Percentiles rank a stretch among this genome's conserved stretches.
These are phyloP conservation scores for Ustilago curta DNA, from an alignment of 1,284 basidiomycete genomes.

Conservation along the genomic window DNA sequence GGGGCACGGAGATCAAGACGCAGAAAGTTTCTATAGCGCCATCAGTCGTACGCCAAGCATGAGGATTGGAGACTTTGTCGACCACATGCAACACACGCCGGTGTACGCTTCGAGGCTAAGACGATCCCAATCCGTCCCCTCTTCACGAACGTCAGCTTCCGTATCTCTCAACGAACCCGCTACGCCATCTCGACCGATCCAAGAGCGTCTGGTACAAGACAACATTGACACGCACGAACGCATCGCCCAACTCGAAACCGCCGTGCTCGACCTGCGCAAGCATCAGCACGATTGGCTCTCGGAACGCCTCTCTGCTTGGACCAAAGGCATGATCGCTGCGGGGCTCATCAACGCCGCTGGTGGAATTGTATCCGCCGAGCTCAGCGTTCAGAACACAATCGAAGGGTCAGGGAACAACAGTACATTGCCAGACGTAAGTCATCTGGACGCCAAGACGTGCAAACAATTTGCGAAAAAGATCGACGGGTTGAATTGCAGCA, in stretches of 20 bases:
- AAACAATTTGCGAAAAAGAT: background rate
- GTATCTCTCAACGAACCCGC: background rate
- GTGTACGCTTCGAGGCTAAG: background rate
- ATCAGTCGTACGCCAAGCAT: constrained; percentile 7
- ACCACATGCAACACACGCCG: background rate
- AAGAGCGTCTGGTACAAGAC: background rate
- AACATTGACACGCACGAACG: constrained; percentile 3
- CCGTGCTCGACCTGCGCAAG: constrained; percentile 9
- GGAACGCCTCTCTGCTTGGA: background rate
- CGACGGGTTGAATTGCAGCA: constrained; percentile 3
- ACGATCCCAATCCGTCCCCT: background rate
- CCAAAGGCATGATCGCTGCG: constrained; percentile 10
- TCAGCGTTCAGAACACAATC: constrained; percentile 15
- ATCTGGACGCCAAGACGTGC: constrained; percentile 10
- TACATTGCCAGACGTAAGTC: constrained; percentile 8
- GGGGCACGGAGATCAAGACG: background rate
- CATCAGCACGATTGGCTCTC: constrained; percentile 12
- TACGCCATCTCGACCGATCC: background rate
- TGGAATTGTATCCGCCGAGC: constrained; percentile 1
- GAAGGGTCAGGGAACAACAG: background rate
- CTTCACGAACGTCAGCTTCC: no score
- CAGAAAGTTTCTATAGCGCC: constrained; percentile 9
- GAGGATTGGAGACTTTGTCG: constrained; percentile 11
- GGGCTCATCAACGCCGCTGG: constrained; percentile 5
- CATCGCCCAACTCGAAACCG: constrained; percentile 2